A percentile compares a stretch with the other conserved stretches of the same genome.
Evolutionary conservation across 257 asterid species (phyloP).

Genomic region (Striga asiatica): DNA sequence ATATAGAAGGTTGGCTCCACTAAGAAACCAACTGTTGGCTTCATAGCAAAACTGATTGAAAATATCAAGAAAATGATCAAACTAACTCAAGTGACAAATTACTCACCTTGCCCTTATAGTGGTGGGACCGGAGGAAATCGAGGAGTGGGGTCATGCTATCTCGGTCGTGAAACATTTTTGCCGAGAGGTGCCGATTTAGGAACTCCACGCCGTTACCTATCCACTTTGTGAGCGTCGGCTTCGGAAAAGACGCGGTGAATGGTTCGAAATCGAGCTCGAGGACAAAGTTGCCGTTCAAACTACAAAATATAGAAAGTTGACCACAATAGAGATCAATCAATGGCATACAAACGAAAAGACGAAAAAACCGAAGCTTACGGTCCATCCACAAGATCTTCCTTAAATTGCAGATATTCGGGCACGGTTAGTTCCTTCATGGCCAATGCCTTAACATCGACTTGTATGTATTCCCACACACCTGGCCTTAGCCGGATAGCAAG

Average conservation of each 20-base stretch:
- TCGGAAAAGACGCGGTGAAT: constrained; percentile 16
- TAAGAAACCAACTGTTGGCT: no score
- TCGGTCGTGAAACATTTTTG: constrained; percentile 19
- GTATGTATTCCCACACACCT: constrained; percentile 30
- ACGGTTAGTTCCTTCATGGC: constrained; percentile 16
- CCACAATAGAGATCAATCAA: neutral
- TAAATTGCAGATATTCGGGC: constrained; percentile 21
- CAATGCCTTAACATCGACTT: constrained; percentile 13
- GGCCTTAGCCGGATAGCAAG: constrained; percentile 33
- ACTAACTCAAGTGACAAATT: neutral
- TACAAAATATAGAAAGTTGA: neutral
- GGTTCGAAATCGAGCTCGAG: constrained; percentile 34
- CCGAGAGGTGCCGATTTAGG: constrained; percentile 24
- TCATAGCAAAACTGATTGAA: no score
- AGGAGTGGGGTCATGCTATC: constrained; percentile 17
- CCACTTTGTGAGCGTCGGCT: constrained; percentile 20
- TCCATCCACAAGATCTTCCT: constrained; percentile 21
- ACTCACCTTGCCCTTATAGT: constrained; percentile 15
- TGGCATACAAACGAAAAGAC: neutral
- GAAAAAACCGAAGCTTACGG: neutral
- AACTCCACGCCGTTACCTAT: constrained; percentile 29
- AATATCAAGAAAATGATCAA: no score
- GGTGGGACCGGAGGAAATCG: constrained; percentile 24
- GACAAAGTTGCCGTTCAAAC: neutral
- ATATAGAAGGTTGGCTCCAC: no score